Percentiles rank a stretch among this genome's conserved stretches.
Conservation (phyloP, 441 rosid genomes). For the Manihot esculenta region DNA sequence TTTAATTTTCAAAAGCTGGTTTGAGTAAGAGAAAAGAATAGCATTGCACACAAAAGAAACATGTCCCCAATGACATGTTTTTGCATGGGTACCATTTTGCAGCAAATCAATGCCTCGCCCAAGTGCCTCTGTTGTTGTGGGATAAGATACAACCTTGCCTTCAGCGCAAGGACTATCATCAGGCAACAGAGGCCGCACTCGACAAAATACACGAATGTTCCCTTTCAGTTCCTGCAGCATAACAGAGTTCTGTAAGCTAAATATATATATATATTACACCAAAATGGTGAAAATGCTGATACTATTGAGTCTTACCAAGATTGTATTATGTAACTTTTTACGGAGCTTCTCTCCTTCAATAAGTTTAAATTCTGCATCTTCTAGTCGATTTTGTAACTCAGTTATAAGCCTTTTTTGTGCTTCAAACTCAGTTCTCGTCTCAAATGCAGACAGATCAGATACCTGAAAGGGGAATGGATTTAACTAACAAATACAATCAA, state of each 20-base stretch:
- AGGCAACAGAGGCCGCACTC: slow-evolving; percentile 82
- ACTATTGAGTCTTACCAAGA: slow-evolving; percentile 53
- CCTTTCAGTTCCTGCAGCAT: slow-evolving; percentile 86
- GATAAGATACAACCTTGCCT: slow-evolving; percentile 56
- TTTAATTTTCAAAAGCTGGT: slow-evolving; percentile 3
- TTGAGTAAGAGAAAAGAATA: background rate
- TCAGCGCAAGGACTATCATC: slow-evolving; percentile 69
- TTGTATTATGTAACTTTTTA: slow-evolving; percentile 89
- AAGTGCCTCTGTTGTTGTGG: slow-evolving; percentile 63
- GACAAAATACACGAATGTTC: slow-evolving; percentile 93
- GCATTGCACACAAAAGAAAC: background rate
- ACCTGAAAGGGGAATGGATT: slow-evolving; percentile 39
- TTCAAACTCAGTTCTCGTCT: slow-evolving; percentile 60
- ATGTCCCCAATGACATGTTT: slow-evolving; percentile 1
- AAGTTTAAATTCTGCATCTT: slow-evolving; percentile 65
- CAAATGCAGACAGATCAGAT: slow-evolving; percentile 61
- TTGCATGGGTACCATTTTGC: slow-evolving; percentile 64
- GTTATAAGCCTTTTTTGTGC: slow-evolving; percentile 44
- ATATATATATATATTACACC: background rate
- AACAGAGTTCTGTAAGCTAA: slow-evolving; percentile 1
- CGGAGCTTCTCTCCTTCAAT: slow-evolving; percentile 81
- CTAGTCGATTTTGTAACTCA: slow-evolving; percentile 64
- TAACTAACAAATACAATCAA: slow-evolving; percentile 8
- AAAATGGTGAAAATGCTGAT: background rate
- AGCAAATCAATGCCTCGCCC: slow-evolving; percentile 80